Conservation (phyloP, 2,329 filamentous ascomycete genomes). For the Metarhizium humberi region DNA sequence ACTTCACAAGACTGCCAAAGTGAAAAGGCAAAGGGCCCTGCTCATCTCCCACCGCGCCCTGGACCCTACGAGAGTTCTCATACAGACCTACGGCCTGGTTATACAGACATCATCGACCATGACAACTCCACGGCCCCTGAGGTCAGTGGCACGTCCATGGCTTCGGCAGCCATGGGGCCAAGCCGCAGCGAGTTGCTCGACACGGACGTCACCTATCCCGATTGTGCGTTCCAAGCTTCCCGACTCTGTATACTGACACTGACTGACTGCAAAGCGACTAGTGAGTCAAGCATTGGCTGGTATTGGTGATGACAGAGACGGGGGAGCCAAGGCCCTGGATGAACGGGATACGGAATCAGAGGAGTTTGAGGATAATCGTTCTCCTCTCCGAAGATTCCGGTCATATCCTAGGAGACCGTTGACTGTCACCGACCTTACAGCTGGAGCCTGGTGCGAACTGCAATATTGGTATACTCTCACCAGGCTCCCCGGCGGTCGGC, state of each 20-base stretch:
- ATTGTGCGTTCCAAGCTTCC: constrained; percentile 34
- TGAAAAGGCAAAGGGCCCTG: neutral
- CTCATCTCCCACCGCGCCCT: neutral
- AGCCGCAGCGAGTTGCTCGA: constrained; percentile 4
- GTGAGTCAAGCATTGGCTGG: constrained; percentile 38
- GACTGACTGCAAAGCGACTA: constrained; percentile 64
- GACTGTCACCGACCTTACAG: constrained; percentile 79
- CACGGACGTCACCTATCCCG: constrained; percentile 35
- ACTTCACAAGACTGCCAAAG: constrained; percentile 12
- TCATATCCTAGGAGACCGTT: constrained; percentile 68
- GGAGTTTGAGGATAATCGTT: constrained; percentile 23
- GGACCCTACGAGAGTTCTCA: neutral
- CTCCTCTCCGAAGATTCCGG: constrained; percentile 70
- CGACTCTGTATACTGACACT: neutral
- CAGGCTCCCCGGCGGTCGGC: constrained; percentile 60
- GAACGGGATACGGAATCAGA: neutral
- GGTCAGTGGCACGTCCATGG: neutral
- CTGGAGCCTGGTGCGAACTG: constrained; percentile 90
- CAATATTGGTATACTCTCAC: constrained; percentile 86
- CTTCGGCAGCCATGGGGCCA: neutral
- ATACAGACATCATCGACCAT: neutral
- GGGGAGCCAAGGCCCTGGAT: constrained; percentile 6
- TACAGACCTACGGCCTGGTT: constrained; percentile 1
- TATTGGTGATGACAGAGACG: constrained; percentile 7
- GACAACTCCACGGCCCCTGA: neutral